Conservation (phyloP, 169 alveolate species). For the Cyclospora cayetanensis region DNA sequence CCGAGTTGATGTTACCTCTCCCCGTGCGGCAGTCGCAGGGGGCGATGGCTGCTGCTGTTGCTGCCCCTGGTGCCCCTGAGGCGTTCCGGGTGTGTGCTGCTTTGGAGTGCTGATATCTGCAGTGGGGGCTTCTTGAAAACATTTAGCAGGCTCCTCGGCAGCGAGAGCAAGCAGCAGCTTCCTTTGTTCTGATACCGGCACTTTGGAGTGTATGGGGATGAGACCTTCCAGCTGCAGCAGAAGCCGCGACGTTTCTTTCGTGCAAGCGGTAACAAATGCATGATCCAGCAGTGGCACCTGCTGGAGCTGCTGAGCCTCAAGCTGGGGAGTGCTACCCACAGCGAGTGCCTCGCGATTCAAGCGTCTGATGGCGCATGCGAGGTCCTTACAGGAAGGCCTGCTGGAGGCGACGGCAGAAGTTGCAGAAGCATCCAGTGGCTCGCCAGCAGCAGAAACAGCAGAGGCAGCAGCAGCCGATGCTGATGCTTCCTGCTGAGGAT, state of each 20-base stretch:
- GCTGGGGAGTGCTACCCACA: neutral
- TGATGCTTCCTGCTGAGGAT: neutral
- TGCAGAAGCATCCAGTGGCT: too few species aligned
- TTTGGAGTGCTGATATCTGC: neutral
- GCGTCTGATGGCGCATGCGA: neutral
- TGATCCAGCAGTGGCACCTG: neutral
- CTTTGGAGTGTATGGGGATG: neutral
- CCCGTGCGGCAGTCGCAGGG: slow-evolving; percentile 3
- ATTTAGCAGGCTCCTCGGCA: neutral
- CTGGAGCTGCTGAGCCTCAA: slow-evolving; percentile 24
- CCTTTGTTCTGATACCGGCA: neutral
- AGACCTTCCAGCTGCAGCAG: neutral
- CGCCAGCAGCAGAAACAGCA: slow-evolving; percentile 3
- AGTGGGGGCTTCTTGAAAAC: neutral
- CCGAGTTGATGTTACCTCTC: neutral
- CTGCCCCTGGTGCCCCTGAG: neutral
- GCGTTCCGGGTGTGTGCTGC: neutral
- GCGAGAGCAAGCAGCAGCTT: neutral
- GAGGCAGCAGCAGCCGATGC: neutral
- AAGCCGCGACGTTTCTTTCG: slow-evolving; percentile 4
- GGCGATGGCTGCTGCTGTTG: slow-evolving; percentile 35
- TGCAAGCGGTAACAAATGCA: neutral
- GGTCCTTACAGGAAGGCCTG: neutral
- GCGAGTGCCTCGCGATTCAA: neutral
- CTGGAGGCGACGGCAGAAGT: neutral